Base-by-base conservation (phyloP, 164 flowering plant species). In the Stephania japonica region DNA sequence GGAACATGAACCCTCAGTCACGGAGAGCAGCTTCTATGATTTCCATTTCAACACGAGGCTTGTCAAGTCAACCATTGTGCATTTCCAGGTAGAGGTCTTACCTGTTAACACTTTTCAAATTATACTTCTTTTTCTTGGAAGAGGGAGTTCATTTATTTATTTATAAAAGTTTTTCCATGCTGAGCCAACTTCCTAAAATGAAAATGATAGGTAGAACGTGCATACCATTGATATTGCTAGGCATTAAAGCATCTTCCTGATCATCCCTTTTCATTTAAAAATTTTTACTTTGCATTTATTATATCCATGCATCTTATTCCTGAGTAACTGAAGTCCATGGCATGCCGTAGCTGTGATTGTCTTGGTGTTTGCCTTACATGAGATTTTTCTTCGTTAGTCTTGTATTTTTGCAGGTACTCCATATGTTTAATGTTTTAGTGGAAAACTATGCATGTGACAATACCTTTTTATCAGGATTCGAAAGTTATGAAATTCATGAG, bases 41-140 rank as follows among this genome's bases (percentile, higher is more conserved):
- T 94, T 94, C 68, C 97, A 89, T 69, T 92, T 87, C 85, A 94
- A 94, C 64, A 91, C 98, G 27, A 89, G 97, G 83, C 88, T 92
- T 70, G 97, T 94, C 78, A 91, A 90, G 73, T 83, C 97, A 38
- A 94, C 97, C 25, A 87, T 94, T 71, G 90, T 91, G 64, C 98
- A 94, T 86, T 94, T 94, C 80, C 98, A 94, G 98, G 98, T 94
- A 85, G 78, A 85, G 65, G 63, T 73, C 76, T 76, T 67, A 44
- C 50, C 27, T 67, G 0, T 61, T 56, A 56, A 7, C 18, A 0
- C 19, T 44, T 67, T 21, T 19, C 8, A 7, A 6, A 44, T 16
- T n/a, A 13, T 64, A 5, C 24, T 70, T 42, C 8, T 67, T 21
- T 32, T 63, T 42, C 38, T 44, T 13, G 24, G 50, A 70, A 5